These are phyloP conservation scores for Castanospermum australe DNA, from an alignment of 306 rosid genomes.

Conservation along the genomic window DNA sequence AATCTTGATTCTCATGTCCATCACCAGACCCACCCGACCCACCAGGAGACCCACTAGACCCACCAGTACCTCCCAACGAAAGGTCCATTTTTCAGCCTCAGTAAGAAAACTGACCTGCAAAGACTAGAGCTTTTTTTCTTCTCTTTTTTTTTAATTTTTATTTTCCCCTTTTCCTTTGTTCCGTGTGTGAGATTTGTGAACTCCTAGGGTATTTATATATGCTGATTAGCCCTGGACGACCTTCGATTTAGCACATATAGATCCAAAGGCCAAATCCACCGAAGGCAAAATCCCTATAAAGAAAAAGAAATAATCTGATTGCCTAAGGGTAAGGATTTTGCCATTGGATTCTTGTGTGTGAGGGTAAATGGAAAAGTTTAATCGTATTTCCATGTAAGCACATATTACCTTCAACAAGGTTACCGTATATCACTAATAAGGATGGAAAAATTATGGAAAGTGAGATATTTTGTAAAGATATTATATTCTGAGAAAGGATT, in stretches of 20 bases:
- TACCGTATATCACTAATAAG: not conserved
- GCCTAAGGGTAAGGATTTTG: not conserved
- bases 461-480: not conserved
- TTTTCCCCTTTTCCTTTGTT: not conserved
- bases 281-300: not conserved
- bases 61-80: conserved; percentile 23
- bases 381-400: not conserved
- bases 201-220: not conserved
- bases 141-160: too few relatives aligned
- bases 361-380: not conserved
- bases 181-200: not conserved
- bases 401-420: not conserved
- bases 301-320: not conserved
- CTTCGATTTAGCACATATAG: not conserved
- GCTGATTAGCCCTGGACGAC: too few relatives aligned
- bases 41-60: too few relatives aligned
- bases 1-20: conserved; percentile 23
- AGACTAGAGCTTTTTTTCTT: not conserved
- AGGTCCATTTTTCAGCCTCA: conserved; percentile 24
- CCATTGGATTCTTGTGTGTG: not conserved
- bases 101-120: not conserved
- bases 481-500: not conserved
- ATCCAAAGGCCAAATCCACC: conserved; percentile 6
- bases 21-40: conserved; percentile 34
- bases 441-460: not conserved